Base-by-base conservation (phyloP, 2,329 filamentous ascomycete genomes). In the Alternaria infectoria region DNA sequence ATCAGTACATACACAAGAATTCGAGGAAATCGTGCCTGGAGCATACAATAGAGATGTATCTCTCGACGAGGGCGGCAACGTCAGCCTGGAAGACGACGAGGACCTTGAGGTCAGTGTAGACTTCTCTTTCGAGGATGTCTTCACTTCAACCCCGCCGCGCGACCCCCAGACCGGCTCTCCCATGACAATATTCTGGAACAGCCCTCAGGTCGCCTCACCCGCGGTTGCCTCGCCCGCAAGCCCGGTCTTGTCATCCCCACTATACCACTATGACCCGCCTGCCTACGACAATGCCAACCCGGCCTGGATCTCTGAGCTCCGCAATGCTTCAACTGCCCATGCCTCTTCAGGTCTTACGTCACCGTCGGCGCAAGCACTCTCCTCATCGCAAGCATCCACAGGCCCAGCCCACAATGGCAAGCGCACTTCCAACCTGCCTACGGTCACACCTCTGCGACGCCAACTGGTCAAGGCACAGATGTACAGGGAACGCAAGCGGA, bases 61-160 rank as follows among this genome's bases (percentile, higher is more conserved):
- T n/a, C 21, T 26, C 12, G 25, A 58, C 23, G 54, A 62, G n/a
- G 57, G 55, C 25, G 58, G 54, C 17, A 45, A 60, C 11, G 21
- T 52, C 30, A 15, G 17, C 36, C n/a, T 17, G n/a, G 36, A 40
- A 40, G 36, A 40, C 15, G 36, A 40, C 36, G 36, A 40, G 36
- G 36, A 40, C 36, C 36, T 40, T 40, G 59, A 58, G 17, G 58
- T 55, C 28, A 65, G 66, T 26, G 52, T 68, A 10, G 66, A 69
- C 55, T 70, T 68, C 47, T 70, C 67, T n/a, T 67, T 72, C 49
- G 60, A 62, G 7, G 62, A 69, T 30, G 50, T 68, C 32, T 57
- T 63, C 49, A 57, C 65, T 5, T 63, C 65, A 30, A 70, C 65
- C 19, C 69, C 65, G 26, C 54, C 57, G 10, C 55, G 50, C 43